Evolutionary conservation across 2,329 filamentous ascomycete genomes (phyloP).

Genomic region (Eutypa lata): DNA sequence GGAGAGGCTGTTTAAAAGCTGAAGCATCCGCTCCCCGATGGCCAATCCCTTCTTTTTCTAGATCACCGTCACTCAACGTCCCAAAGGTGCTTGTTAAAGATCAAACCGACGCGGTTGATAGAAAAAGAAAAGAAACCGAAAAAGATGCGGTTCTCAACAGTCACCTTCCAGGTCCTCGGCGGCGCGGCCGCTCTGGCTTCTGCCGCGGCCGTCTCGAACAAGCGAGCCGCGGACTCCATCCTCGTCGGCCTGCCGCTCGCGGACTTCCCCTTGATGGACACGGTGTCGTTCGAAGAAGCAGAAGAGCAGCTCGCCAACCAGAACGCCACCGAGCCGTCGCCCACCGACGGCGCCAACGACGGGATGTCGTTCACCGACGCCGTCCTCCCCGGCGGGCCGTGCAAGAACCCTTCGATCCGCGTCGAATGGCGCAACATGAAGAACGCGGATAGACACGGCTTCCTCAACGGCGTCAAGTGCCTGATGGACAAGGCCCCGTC

Average conservation of each 20-base stretch:
- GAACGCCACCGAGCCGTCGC: slow-evolving; percentile 8
- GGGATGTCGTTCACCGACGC: slow-evolving; percentile 5
- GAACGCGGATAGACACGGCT: slow-evolving; percentile 24
- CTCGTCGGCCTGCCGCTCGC: too few species aligned
- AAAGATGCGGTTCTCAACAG: slow-evolving; percentile 24
- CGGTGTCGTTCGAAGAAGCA: slow-evolving; percentile 23
- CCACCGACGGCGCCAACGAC: slow-evolving; percentile 17
- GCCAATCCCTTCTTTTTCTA: neutral
- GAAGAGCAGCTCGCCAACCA: slow-evolving; percentile 8
- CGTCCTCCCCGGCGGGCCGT: slow-evolving; percentile 14
- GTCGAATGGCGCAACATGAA: slow-evolving; percentile 31
- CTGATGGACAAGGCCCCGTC: slow-evolving; percentile 27
- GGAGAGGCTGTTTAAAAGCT: neutral
- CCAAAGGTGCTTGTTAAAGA: too few species aligned
- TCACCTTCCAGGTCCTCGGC: slow-evolving; percentile 22
- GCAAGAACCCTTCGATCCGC: slow-evolving; percentile 24
- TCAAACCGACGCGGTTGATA: too few species aligned
- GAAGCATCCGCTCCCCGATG: neutral
- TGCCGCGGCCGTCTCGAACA: slow-evolving; percentile 16
- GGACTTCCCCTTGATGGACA: slow-evolving; percentile 27
- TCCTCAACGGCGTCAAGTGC: slow-evolving; percentile 31
- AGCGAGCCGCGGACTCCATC: slow-evolving; percentile 14
- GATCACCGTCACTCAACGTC: too few species aligned
- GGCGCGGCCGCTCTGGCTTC: slow-evolving; percentile 25
- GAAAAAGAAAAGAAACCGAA: neutral